These are phyloP conservation scores for Akanthomyces muscarius DNA, from an alignment of 2,329 filamentous ascomycete species.

Conservation along the genomic window DNA sequence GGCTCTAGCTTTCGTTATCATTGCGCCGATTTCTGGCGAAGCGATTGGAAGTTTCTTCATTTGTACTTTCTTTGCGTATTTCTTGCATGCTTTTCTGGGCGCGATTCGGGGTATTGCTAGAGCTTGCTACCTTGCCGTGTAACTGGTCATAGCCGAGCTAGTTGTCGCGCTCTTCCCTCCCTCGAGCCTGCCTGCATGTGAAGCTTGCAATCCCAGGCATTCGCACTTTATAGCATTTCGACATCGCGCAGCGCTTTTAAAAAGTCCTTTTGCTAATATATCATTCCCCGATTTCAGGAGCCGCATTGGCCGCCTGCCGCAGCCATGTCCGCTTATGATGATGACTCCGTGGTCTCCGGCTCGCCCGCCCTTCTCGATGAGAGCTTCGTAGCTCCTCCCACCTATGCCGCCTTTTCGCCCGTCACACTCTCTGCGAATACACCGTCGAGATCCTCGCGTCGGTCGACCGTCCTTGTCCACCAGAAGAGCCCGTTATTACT, in stretches of 20 bases:
- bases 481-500: slow-evolving; percentile 92
- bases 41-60: not conserved
- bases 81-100: not conserved
- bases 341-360: slow-evolving; percentile 26
- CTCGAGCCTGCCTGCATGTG: not conserved
- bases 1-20: not conserved
- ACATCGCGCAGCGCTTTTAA: not conserved
- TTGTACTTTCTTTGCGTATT: not conserved
- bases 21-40: not conserved
- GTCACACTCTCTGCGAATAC: slow-evolving; percentile 67
- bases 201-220: not conserved
- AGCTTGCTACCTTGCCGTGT: not conserved
- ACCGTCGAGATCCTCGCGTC: slow-evolving; percentile 58
- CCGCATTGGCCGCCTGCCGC: slow-evolving; percentile 14
- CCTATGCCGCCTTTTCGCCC: slow-evolving; percentile 86
- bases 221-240: not conserved
- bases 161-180: not conserved
- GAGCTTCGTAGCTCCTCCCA: slow-evolving; percentile 50
- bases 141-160: slow-evolving; percentile 7
- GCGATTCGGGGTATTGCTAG: not conserved
- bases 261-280: not conserved
- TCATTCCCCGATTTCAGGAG: not conserved
- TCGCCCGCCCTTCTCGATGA: slow-evolving; percentile 23
- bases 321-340: slow-evolving; percentile 28
- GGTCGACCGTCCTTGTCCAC: slow-evolving; percentile 90